Conservation (phyloP, 345 rosid species). For the Eucalyptus camaldulensis region DNA sequence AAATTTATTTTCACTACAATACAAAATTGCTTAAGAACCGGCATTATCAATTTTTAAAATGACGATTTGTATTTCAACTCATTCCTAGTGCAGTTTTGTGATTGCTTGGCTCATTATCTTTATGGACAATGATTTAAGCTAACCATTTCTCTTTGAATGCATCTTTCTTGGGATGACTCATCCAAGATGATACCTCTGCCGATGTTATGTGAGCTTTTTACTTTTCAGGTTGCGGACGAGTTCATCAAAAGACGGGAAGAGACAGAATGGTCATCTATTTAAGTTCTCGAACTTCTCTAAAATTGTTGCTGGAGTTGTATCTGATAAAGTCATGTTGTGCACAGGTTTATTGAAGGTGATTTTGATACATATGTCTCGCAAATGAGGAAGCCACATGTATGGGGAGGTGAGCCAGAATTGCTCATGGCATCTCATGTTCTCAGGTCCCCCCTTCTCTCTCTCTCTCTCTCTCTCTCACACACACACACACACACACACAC, state of each 20-base stretch:
- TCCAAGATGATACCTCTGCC: background rate
- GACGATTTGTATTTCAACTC: background rate
- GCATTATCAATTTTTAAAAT: background rate
- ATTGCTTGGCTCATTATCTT: background rate
- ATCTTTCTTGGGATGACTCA: background rate
- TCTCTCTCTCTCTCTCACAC: background rate
- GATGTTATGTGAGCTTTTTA: background rate
- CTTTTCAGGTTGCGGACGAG: slow-evolving; percentile 86
- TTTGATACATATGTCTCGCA: slow-evolving; percentile 65
- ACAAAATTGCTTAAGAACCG: background rate
- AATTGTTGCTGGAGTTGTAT: background rate
- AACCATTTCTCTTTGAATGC: background rate
- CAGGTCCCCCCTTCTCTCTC: slow-evolving; percentile 20
- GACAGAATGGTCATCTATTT: slow-evolving; percentile 57
- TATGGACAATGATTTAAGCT: background rate
- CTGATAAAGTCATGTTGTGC: background rate
- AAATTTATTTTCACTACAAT: background rate
- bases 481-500: too few relatives aligned
- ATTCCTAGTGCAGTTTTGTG: background rate
- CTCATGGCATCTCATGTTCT: slow-evolving; percentile 97
- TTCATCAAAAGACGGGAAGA: slow-evolving; percentile 84
- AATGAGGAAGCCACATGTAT: slow-evolving; percentile 77
- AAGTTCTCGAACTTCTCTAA: background rate
- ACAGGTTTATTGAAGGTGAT: slow-evolving; percentile 96
- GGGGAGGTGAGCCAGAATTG: slow-evolving; percentile 99